Evolutionary conservation across 225 moss, liverwort and hornwort genomes (phyloP).

Genomic region (Anthoceros angustus): DNA sequence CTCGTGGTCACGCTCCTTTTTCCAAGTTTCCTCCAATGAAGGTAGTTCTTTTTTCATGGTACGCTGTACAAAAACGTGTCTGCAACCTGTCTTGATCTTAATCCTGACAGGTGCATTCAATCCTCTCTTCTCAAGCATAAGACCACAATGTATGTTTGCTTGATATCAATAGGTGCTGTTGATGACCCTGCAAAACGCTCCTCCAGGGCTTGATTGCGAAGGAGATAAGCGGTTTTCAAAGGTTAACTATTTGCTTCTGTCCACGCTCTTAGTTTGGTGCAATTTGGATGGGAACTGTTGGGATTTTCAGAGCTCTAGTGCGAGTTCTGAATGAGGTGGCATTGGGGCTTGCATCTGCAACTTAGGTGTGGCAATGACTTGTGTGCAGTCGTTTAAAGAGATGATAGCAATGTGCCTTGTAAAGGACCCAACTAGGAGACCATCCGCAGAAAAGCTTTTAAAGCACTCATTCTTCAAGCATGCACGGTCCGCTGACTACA

Average conservation of each 20-base stretch:
- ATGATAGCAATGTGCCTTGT: slow-evolving; percentile 98
- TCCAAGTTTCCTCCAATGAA: slow-evolving; percentile 96
- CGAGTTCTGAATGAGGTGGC: too few relatives aligned
- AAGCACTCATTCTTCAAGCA: slow-evolving; percentile 95
- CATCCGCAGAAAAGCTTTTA: slow-evolving; percentile 79
- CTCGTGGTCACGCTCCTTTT: slow-evolving; percentile 94
- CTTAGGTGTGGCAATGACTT: too few relatives aligned
- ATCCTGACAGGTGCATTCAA: background rate
- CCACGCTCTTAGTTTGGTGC: background rate
- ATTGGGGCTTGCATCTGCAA: too few relatives aligned
- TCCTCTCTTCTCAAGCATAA: background rate
- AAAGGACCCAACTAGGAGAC: slow-evolving; percentile 76
- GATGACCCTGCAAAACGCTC: slow-evolving; percentile 98
- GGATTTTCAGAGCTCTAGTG: background rate
- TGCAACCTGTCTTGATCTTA: too few relatives aligned
- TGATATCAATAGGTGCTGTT: slow-evolving; percentile 36
- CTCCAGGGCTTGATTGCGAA: slow-evolving; percentile 80
- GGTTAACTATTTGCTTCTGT: slow-evolving; percentile 13
- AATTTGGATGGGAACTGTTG: background rate
- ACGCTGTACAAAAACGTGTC: too few relatives aligned
- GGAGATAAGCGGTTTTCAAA: slow-evolving; percentile 80
- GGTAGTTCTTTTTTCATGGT: slow-evolving; percentile 17
- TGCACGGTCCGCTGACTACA: slow-evolving; percentile 54
- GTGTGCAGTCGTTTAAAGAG: slow-evolving; percentile 61
- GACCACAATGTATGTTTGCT: slow-evolving; percentile 5